phyloP scores from a whole-genome alignment of 2,329 filamentous ascomycete species.

The Cryphonectria nitschkei region DNA sequence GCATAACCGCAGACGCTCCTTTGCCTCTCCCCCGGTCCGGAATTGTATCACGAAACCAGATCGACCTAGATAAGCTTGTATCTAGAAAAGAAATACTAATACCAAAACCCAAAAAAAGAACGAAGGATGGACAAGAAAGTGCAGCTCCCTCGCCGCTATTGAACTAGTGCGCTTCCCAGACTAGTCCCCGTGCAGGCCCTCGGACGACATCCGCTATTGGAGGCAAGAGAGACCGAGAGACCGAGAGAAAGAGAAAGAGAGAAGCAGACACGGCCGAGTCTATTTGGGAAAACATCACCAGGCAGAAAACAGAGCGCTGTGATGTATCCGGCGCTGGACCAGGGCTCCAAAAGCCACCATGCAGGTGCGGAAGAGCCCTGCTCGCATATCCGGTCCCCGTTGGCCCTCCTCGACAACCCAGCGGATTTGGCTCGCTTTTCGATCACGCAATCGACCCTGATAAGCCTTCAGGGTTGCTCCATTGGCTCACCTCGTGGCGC shows the following conservation, averaged over 20 bases:
- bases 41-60: not conserved
- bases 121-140: conserved; percentile 2
- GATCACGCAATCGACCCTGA: conserved; percentile 27
- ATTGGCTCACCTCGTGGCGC: conserved; percentile 1
- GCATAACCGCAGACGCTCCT: not conserved
- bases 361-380: conserved; percentile 16
- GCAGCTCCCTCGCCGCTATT: not conserved
- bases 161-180: conserved; percentile 8
- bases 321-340: conserved; percentile 7
- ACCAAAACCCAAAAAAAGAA: not conserved
- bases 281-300: not conserved
- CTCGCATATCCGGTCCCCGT: not conserved
- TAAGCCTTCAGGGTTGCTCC: conserved; percentile 13
- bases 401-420: conserved; percentile 12
- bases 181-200: conserved; percentile 8
- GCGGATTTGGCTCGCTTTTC: conserved; percentile 13
- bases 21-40: not conserved
- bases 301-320: not conserved
- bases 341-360: conserved; percentile 6
- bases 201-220: conserved; percentile 8
- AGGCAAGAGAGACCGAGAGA: not conserved
- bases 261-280: not conserved
- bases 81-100: not conserved
- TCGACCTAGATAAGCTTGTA: conserved; percentile 11
- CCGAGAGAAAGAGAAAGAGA: not conserved